Evolutionary conservation across 1,139 yeast species (phyloP).

Genomic region (Nakaseomyces kungkrabaensis): DNA sequence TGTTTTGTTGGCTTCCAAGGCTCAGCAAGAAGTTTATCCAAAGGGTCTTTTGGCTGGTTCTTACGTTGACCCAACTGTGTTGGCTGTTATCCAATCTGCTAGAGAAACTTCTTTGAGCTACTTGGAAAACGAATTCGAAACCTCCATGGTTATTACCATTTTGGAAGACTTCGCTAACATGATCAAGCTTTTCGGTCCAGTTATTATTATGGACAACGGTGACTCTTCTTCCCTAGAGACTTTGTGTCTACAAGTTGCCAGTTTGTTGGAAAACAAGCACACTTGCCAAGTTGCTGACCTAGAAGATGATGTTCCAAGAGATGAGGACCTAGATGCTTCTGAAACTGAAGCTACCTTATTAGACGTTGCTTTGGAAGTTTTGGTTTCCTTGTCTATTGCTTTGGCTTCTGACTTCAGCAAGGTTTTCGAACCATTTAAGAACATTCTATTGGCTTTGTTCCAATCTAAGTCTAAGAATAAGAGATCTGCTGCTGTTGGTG

Average conservation of each 20-base stretch:
- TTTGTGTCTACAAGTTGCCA: constrained; percentile 60
- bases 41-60: constrained; percentile 63
- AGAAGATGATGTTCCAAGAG: constrained; percentile 41
- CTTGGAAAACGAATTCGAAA: constrained; percentile 71
- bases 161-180: constrained; percentile 69
- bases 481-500: constrained; percentile 80
- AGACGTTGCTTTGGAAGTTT: constrained; percentile 79
- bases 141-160: constrained; percentile 68
- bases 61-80: constrained; percentile 48
- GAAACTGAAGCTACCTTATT: constrained; percentile 81
- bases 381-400: constrained; percentile 64
- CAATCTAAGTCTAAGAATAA: constrained; percentile 59
- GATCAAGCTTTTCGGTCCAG: constrained; percentile 62
- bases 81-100: constrained; percentile 53
- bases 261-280: constrained; percentile 69
- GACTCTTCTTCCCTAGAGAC: constrained; percentile 54
- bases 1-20: constrained; percentile 46
- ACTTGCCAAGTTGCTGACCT: constrained; percentile 66
- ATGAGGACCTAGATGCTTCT: constrained; percentile 56
- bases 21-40: constrained; percentile 48
- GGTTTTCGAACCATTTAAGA: constrained; percentile 66
- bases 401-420: constrained; percentile 59
- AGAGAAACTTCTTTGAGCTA: constrained; percentile 55
- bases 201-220: constrained; percentile 51
- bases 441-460: constrained; percentile 50